Conservation (phyloP, 495 filamentous ascomycete genomes). For the Penicillium lagena region DNA sequence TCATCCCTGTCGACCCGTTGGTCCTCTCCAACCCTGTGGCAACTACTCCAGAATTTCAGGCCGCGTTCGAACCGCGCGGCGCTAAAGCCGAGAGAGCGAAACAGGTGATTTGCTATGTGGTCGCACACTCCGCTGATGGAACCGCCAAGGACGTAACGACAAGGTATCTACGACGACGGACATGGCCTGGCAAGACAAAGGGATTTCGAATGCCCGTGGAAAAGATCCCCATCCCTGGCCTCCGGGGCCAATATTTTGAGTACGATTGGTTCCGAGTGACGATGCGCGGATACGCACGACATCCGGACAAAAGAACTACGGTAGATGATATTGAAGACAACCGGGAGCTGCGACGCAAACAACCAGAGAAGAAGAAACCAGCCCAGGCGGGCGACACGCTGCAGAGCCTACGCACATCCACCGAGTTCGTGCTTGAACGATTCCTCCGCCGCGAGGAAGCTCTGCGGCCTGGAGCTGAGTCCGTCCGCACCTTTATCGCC, state of each 20-base stretch:
- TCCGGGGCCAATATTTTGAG: conserved; percentile 63
- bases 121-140: conserved; percentile 77
- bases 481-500: conserved; percentile 67
- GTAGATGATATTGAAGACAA: conserved; percentile 74
- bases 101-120: conserved; percentile 87
- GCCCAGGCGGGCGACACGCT: conserved; percentile 69
- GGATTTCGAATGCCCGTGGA: conserved; percentile 70
- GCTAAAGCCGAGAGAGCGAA: conserved; percentile 74
- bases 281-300: conserved; percentile 66
- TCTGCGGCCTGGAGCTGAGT: conserved; percentile 57
- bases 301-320: conserved; percentile 50
- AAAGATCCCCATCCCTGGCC: conserved; percentile 72
- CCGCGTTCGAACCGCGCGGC: conserved; percentile 76
- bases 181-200: conserved; percentile 87
- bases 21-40: conserved; percentile 61
- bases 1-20: conserved; percentile 71
- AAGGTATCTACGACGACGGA: conserved; percentile 77
- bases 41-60: conserved; percentile 60
- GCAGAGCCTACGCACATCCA: conserved; percentile 78
- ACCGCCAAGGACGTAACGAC: conserved; percentile 94
- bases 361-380: conserved; percentile 63
- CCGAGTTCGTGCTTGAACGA: conserved; percentile 77
- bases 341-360: conserved; percentile 63
- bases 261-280: conserved; percentile 83
- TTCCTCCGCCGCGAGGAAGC: conserved; percentile 94